Evolutionary conservation across 805 yeast genomes (phyloP), one percentile per base, ranked within the genome.

Genomic region (Blastobotrys mokoenaii): DNA sequence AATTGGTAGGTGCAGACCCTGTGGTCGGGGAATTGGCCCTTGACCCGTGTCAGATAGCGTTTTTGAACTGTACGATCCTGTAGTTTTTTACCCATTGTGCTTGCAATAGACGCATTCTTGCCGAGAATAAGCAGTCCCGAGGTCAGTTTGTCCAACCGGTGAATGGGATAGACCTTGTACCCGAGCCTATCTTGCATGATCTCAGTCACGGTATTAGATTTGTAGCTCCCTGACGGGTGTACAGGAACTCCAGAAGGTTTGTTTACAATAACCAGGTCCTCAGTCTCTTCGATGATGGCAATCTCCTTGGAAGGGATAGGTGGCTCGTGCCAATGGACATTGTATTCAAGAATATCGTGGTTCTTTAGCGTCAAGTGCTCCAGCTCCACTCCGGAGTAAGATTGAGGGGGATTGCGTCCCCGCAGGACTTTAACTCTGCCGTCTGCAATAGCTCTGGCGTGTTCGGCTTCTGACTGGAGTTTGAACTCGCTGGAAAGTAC

Each of bases 171-270:
- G 0, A 81, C 85, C 1, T 66, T 63, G 34, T 70, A 63, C 1
- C 80, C 81, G 45, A 67, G 54, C 54, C 87, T 88, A 35, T 74
- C 74, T 58, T 81, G 80, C 54, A 88, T 61, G 8, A 87, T 78
- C 59, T 82, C 83, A 4, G 93, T 83, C 17, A 87, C 71, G 1
- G 95, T 76, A 60, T 90, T 90, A 62, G 74, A 85, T 46, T 90
- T 67, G 64, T 79, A 90, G 46, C 69, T 53, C 2, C 97, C 98
- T 0, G 96, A 83, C 2, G 98, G 97, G 61, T 93, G 98, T 0
- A 86, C 95, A 0, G 98, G 97, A 2, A 93, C 73, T 0, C 98
- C 97, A 3, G 93, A 75, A 0, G 98, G 98, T 53, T 93, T 93
- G 61, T 90, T 95, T 17, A 93, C 81, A 2, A 84, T 94, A 3